A percentile compares a stretch with the other conserved stretches of the same genome.
Evolutionary conservation across 345 rosid genomes (phyloP).

Genomic region (Linum trigynum): DNA sequence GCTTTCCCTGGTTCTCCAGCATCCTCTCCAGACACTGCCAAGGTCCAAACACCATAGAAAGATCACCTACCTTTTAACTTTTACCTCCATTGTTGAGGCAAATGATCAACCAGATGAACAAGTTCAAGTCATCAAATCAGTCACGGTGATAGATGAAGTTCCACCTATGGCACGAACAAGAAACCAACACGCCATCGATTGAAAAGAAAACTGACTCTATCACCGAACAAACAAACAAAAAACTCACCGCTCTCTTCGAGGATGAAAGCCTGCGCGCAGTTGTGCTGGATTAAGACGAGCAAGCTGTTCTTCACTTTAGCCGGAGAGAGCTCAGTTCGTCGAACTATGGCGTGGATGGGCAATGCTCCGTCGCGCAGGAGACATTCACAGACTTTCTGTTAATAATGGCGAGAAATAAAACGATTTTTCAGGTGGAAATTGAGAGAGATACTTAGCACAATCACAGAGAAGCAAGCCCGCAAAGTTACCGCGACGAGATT

Average conservation of each 20-base stretch:
- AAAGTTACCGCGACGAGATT: conserved; percentile 51
- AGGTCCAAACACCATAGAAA: neutral
- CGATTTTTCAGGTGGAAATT: neutral
- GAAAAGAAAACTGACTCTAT: neutral
- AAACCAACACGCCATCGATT: neutral
- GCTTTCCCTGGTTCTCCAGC: conserved; percentile 34
- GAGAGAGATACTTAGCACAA: neutral
- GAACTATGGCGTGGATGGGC: conserved; percentile 33
- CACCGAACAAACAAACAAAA: conserved; percentile 14
- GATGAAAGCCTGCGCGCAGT: conserved; percentile 69
- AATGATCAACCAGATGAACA: no score
- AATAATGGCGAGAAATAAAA: neutral
- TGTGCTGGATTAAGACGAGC: conserved; percentile 70
- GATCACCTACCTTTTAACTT: neutral
- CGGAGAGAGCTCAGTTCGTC: conserved; percentile 33
- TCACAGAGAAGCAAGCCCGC: no score
- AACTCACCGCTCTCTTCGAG: conserved; percentile 23
- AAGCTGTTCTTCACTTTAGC: conserved; percentile 53
- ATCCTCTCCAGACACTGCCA: conserved; percentile 28
- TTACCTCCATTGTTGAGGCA: no score
- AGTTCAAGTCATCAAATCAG: no score
- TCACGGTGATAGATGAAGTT: no score
- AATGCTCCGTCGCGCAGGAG: conserved; percentile 62
- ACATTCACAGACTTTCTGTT: conserved; percentile 80
- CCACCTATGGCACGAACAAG: no score